phyloP scores from a whole-genome alignment of 2,329 filamentous ascomycete genomes.

The Aspergillus aculeatinus region DNA sequence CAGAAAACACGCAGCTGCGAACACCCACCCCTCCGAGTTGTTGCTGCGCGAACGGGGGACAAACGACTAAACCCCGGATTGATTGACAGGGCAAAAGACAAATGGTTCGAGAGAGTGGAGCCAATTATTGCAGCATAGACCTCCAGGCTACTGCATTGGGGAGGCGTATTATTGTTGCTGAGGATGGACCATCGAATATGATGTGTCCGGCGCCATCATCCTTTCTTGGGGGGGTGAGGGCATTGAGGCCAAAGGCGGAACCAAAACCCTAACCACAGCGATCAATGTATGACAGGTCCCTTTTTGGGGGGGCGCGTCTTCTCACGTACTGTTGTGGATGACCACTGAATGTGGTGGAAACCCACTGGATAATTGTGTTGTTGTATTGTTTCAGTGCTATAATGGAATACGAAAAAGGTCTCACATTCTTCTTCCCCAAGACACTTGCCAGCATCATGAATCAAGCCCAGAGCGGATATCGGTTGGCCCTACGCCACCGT shows the following conservation, averaged over 20 bases:
- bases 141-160: conserved; percentile 3
- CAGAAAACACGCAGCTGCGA: not conserved
- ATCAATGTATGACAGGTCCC: not conserved
- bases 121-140: conserved; percentile 6
- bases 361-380: no score
- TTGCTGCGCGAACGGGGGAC: not conserved
- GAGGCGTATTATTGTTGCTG: conserved; percentile 4
- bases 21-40: not conserved
- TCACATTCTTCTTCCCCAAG: not conserved
- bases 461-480: not conserved
- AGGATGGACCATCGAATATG: not conserved
- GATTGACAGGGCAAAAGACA: not conserved
- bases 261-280: not conserved
- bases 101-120: not conserved
- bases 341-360: no score
- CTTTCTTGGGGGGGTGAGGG: not conserved
- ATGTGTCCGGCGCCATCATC: not conserved
- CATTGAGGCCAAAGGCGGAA: not conserved
- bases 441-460: not conserved
- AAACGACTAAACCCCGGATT: not conserved
- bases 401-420: not conserved
- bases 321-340: not conserved
- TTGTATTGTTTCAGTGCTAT: not conserved
- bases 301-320: not conserved
- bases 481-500: not conserved